Evolutionary conservation across 2,329 filamentous ascomycete species (phyloP).

Genomic region (Aspergillus carbonarius): DNA sequence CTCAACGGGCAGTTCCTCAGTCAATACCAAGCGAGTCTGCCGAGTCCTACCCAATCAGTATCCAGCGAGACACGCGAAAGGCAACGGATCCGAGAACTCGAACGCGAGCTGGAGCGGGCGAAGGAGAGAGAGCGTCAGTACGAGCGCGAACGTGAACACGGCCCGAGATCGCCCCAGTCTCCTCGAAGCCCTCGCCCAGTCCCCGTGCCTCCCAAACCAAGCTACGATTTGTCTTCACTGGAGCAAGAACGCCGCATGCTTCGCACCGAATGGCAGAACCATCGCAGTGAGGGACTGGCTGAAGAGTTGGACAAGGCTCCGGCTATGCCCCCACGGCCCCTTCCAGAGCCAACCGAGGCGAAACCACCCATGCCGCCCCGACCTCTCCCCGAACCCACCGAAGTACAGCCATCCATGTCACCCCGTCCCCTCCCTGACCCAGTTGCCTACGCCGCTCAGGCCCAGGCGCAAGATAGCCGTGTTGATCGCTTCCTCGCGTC

Average conservation of each 20-base stretch:
- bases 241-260: slow-evolving; percentile 62
- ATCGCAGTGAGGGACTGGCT: slow-evolving; percentile 31
- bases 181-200: slow-evolving; percentile 33
- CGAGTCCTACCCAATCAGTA: slow-evolving; percentile 38
- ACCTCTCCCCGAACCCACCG: slow-evolving; percentile 31
- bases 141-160: slow-evolving; percentile 56
- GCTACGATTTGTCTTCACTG: slow-evolving; percentile 58
- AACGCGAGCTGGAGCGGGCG: slow-evolving; percentile 68
- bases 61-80: slow-evolving; percentile 56
- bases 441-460: slow-evolving; percentile 34
- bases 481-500: slow-evolving; percentile 57
- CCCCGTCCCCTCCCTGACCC: slow-evolving; percentile 51
- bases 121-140: slow-evolving; percentile 67
- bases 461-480: slow-evolving; percentile 40
- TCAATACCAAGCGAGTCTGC: slow-evolving; percentile 76
- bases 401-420: slow-evolving; percentile 21
- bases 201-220: slow-evolving; percentile 40
- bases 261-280: slow-evolving; percentile 55
- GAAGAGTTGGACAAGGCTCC: slow-evolving; percentile 4
- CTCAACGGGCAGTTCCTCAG: slow-evolving; percentile 82
- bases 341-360: slow-evolving; percentile 8
- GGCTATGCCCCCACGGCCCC: slow-evolving; percentile 9
- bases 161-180: slow-evolving; percentile 21
- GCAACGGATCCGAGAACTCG: slow-evolving; percentile 74
- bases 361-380: slow-evolving; percentile 24